These are phyloP conservation scores for Fusarium lyarnte DNA, from an alignment of 2,329 filamentous ascomycete genomes.

Conservation along the genomic window DNA sequence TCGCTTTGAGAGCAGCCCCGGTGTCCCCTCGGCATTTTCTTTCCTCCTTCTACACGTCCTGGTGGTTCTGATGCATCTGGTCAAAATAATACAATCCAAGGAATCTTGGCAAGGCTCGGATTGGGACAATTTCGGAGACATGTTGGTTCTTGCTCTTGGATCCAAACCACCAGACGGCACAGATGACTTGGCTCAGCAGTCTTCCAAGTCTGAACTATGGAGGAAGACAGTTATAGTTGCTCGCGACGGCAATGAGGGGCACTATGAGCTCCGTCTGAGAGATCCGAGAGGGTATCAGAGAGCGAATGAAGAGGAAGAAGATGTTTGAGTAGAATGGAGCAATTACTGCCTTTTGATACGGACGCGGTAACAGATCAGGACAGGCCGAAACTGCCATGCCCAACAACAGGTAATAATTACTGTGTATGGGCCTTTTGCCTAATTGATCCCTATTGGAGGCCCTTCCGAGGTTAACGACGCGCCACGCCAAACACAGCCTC, in stretches of 20 bases:
- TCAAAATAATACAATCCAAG: accelerated
- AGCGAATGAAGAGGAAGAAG: not conserved
- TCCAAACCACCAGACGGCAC: not conserved
- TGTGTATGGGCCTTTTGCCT: no score
- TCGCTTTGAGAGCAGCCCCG: not conserved
- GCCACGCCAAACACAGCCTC: no score
- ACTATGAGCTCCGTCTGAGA: accelerated
- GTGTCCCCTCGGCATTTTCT: accelerated
- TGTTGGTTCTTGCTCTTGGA: not conserved
- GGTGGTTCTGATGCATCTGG: accelerated
- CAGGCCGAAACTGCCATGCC: no score
- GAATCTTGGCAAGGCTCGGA: not conserved
- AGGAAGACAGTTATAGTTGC: accelerated
- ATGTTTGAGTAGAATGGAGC: no score
- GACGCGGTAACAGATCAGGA: no score
- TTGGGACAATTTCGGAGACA: not conserved
- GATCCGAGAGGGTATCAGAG: not conserved
- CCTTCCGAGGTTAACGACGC: no score
- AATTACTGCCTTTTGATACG: no score
- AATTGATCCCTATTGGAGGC: no score
- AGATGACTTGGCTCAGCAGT: accelerated
- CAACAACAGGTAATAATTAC: no score
- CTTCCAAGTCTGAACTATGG: not conserved
- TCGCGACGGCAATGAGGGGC: accelerated
- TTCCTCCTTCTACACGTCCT: accelerated